Evolutionary conservation across 768 basidiomycete species (phyloP).

Genomic region (Lyophyllum semitale): DNA sequence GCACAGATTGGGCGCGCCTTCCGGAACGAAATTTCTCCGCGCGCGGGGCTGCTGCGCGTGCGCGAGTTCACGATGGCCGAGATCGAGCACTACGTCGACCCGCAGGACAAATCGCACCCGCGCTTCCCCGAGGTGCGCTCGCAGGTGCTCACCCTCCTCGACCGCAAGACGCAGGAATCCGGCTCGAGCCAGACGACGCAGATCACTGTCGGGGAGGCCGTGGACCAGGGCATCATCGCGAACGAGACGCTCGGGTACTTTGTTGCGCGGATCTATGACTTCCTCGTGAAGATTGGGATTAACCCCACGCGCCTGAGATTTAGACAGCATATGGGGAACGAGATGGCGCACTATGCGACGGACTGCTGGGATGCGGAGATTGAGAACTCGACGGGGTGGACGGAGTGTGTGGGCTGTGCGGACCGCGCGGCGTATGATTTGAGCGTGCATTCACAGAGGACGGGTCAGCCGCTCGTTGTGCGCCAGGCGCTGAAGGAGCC

Average conservation of each 20-base stretch:
- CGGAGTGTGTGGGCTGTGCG: slow-evolving; percentile 98
- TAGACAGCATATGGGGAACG: slow-evolving; percentile 98
- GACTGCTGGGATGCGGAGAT: slow-evolving; percentile 99
- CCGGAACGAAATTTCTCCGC: slow-evolving; percentile 97
- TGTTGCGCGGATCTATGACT: slow-evolving; percentile 87
- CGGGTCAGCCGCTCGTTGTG: slow-evolving; percentile 84
- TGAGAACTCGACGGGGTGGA: slow-evolving; percentile 88
- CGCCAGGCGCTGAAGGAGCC: slow-evolving; percentile 86
- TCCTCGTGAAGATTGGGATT: slow-evolving; percentile 90
- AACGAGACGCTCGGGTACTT: slow-evolving; percentile 99
- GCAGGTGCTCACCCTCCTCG: slow-evolving; percentile 73
- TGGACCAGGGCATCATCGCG: slow-evolving; percentile 82
- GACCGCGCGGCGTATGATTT: slow-evolving; percentile 98
- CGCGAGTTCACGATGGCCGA: slow-evolving; percentile 99
- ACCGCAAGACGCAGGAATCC: slow-evolving; percentile 78
- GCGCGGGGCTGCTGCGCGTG: slow-evolving; percentile 93
- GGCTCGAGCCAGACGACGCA: slow-evolving; percentile 65
- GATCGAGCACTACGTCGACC: slow-evolving; percentile 99
- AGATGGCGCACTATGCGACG: slow-evolving; percentile 99
- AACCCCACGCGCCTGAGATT: slow-evolving; percentile 82
- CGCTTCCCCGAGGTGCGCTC: slow-evolving; percentile 83
- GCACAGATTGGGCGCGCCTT: slow-evolving; percentile 96
- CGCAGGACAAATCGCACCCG: slow-evolving; percentile 83
- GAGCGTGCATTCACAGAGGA: slow-evolving; percentile 82
- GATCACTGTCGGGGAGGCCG: slow-evolving; percentile 88